These are phyloP conservation scores for Ascocoryne sarcoides DNA, from an alignment of 2,329 filamentous ascomycete genomes.

Conservation along the genomic window DNA sequence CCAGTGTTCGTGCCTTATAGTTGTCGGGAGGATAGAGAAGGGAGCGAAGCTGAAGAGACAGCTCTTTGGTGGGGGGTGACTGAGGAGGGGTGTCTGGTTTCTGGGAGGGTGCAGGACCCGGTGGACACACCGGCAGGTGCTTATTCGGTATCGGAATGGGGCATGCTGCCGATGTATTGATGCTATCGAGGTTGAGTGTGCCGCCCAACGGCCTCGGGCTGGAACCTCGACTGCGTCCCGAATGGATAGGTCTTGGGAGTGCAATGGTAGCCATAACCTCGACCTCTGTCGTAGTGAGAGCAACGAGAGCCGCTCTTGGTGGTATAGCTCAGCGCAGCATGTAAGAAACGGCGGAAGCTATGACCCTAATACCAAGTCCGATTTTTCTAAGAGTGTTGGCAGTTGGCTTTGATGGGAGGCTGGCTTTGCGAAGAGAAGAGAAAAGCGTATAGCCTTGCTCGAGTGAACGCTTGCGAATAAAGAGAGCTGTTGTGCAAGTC, in stretches of 20 bases:
- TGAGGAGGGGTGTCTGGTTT: conserved; percentile 54
- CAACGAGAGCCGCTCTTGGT: neutral
- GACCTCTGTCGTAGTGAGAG: neutral
- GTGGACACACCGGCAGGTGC: conserved; percentile 81
- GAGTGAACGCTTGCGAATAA: too few relatives aligned
- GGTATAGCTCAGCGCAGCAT: too few relatives aligned
- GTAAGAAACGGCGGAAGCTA: too few relatives aligned
- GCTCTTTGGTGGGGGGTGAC: conserved; percentile 53
- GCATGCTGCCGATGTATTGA: conserved; percentile 45
- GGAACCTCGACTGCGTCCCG: conserved; percentile 20
- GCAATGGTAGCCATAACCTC: conserved; percentile 30
- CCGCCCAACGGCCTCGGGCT: conserved; percentile 41
- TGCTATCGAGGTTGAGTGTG: conserved; percentile 40
- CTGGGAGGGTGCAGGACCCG: conserved; percentile 54
- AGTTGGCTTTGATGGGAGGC: too few relatives aligned
- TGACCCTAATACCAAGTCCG: too few relatives aligned
- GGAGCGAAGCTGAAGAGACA: conserved; percentile 51
- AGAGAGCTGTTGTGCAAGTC: too few relatives aligned
- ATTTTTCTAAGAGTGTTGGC: too few relatives aligned
- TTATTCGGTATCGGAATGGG: conserved; percentile 72
- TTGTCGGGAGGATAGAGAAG: conserved; percentile 65
- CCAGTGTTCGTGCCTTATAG: conserved; percentile 45
- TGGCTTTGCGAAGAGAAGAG: too few relatives aligned
- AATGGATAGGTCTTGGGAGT: conserved; percentile 24
- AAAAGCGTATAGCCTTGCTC: too few relatives aligned